Evolutionary conservation across 768 basidiomycete species (phyloP).

Genomic region (Tremella mesenterica): DNA sequence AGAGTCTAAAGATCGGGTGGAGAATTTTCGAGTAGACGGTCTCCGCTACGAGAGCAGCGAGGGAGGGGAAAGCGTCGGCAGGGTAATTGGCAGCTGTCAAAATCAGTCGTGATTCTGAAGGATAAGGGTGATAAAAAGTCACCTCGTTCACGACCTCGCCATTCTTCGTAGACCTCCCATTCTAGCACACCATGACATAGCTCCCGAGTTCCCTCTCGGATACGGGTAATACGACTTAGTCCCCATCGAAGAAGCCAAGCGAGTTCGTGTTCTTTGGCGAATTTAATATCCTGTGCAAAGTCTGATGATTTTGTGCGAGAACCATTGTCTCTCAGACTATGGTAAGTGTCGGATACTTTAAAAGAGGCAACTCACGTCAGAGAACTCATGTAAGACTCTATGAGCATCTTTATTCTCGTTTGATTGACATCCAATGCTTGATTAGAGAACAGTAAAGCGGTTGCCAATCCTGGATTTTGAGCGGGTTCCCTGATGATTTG

Average conservation of each 20-base stretch:
- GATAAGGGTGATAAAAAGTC: slow-evolving; percentile 3
- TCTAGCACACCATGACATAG: slow-evolving; percentile 57
- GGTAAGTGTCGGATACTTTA: background rate
- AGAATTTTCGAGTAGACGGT: slow-evolving; percentile 16
- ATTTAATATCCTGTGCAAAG: slow-evolving; percentile 57
- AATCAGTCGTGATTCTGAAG: slow-evolving; percentile 3
- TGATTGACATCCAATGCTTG: slow-evolving; percentile 76
- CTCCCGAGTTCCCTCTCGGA: slow-evolving; percentile 45
- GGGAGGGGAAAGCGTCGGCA: slow-evolving; percentile 60
- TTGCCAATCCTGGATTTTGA: slow-evolving; percentile 54
- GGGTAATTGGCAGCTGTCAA: slow-evolving; percentile 59
- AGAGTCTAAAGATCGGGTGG: slow-evolving; percentile 62
- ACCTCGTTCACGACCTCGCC: slow-evolving; percentile 77
- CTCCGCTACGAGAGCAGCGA: slow-evolving; percentile 48
- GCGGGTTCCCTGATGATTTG: background rate
- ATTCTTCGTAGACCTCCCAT: slow-evolving; percentile 75
- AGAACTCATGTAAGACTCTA: slow-evolving; percentile 62
- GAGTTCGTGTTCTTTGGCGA: slow-evolving; percentile 77
- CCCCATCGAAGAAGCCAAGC: slow-evolving; percentile 92
- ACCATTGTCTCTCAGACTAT: background rate
- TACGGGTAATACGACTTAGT: slow-evolving; percentile 65
- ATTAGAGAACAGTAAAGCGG: slow-evolving; percentile 83
- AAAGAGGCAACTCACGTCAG: slow-evolving; percentile 23
- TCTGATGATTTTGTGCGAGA: background rate
- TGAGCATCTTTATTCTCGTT: slow-evolving; percentile 64